Base-by-base conservation (phyloP, 306 rosid genomes). In the Begonia peltatifolia region DNA sequence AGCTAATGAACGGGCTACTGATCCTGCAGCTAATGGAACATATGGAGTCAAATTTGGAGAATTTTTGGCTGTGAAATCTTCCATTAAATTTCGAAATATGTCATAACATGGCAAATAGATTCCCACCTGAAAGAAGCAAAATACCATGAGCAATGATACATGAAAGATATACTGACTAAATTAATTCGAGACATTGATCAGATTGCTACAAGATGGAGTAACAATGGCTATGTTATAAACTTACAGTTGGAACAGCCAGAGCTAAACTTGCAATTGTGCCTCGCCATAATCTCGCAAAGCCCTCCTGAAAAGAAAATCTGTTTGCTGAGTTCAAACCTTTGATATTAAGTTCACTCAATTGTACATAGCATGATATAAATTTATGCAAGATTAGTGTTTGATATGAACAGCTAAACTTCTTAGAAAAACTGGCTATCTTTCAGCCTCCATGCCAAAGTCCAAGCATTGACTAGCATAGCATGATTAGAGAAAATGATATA, bases 21-120 rank as follows among this genome's bases (percentile, higher is more conserved):
- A 79, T 53, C 99, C 99, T 10, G 99, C 95, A 57, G 78, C 86
- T 75, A 86, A 75, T 11, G 99, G 99, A 66, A 81, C 94, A 58
- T 80, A 83, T 53, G 92, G 94, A 15, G 87, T 78, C 66, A 85
- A 66, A 51, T n/a, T 58, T 56, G 95, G 88, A 62, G 88, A 74
- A 69, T 77, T 83, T 50, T 53, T 68, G 51, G 73, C 48, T 0
- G 86, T 70, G 62, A 73, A 74, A 41, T 80, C 86, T 72, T 86
- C 92, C 92, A 90, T 74, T 55, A 48, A 30, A 66, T 74, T 79
- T 69, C 86, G 94, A 63, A 90, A 83, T 56, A 86, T 57, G 54
- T 90, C 99, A 71, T 90, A 90, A 66, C 87, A 83, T 60, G 99
- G 99, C 95, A 90, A 72, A 73, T 90, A 90, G 62, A 90, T 90